phyloP scores from a whole-genome alignment of 2,329 filamentous ascomycete genomes.

The Arachnomyces sp. region DNA sequence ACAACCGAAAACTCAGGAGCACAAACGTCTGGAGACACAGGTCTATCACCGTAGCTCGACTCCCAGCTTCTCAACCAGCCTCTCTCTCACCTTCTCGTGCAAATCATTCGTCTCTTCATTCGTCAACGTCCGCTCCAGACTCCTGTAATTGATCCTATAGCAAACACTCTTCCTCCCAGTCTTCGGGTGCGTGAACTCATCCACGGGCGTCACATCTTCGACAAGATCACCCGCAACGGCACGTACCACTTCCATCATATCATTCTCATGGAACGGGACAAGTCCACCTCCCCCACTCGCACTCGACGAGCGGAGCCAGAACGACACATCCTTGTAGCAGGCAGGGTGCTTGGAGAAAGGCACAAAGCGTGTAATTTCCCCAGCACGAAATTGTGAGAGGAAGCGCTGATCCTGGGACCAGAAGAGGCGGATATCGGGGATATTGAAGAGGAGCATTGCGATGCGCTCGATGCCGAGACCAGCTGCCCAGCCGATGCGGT shows the following conservation, averaged over 20 bases:
- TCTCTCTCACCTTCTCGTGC: conserved; percentile 58
- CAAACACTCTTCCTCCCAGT: conserved; percentile 75
- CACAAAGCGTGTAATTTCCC: conserved; percentile 56
- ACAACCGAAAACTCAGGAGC: background rate
- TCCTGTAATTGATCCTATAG: conserved; percentile 90
- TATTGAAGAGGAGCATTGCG: conserved; percentile 93
- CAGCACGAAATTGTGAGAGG: conserved; percentile 64
- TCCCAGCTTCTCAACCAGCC: conserved; percentile 61
- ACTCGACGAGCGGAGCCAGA: conserved; percentile 61
- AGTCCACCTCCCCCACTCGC: conserved; percentile 31
- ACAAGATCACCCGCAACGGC: conserved; percentile 72
- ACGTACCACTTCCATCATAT: conserved; percentile 91
- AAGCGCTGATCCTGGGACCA: conserved; percentile 85
- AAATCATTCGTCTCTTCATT: conserved; percentile 70
- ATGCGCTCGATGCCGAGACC: conserved; percentile 89
- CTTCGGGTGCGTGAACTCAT: conserved; percentile 83
- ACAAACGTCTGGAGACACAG: too few relatives aligned
- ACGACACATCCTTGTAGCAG: conserved; percentile 86
- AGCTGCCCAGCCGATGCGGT: conserved; percentile 87
- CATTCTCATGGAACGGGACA: conserved; percentile 74
- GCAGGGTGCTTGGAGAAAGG: conserved; percentile 88
- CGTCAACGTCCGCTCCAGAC: conserved; percentile 80
- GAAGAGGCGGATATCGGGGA: conserved; percentile 93
- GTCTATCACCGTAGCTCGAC: conserved; percentile 62
- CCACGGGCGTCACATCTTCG: conserved; percentile 77